Evolutionary conservation across 2,329 filamentous ascomycete species (phyloP).

Genomic region (Chaetothyriales sp.): DNA sequence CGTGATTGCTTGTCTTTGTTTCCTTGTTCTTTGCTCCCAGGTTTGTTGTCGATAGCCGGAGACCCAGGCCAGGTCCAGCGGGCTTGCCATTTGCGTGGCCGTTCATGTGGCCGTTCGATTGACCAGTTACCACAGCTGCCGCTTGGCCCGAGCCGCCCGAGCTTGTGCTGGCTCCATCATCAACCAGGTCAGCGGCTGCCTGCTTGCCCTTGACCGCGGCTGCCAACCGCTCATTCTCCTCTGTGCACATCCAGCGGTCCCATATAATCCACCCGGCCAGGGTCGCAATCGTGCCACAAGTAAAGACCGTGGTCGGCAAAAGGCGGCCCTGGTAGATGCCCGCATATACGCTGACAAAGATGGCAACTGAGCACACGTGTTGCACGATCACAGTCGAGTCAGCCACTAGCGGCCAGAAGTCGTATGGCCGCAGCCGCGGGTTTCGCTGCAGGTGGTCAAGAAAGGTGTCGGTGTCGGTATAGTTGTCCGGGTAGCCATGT

Average conservation of each 20-base stretch:
- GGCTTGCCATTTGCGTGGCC: constrained; percentile 17
- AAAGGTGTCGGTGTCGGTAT: constrained; percentile 92
- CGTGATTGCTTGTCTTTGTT: constrained; percentile 25
- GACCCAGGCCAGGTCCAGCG: constrained; percentile 28
- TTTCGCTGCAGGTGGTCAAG: constrained; percentile 92
- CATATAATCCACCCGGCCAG: constrained; percentile 79
- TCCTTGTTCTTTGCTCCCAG: constrained; percentile 19
- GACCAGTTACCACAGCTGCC: constrained; percentile 18
- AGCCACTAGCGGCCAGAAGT: constrained; percentile 92
- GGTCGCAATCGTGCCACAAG: constrained; percentile 68
- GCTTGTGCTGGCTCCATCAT: constrained; percentile 27
- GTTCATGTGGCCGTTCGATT: constrained; percentile 22
- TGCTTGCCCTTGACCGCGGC: constrained; percentile 19
- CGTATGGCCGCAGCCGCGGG: constrained; percentile 81
- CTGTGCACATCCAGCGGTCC: constrained; percentile 68
- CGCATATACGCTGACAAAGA: constrained; percentile 88
- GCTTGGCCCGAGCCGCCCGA: constrained; percentile 24
- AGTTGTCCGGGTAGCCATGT: constrained; percentile 77
- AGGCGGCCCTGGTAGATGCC: constrained; percentile 76
- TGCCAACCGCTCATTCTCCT: constrained; percentile 32
- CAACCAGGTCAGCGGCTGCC: constrained; percentile 5
- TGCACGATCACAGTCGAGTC: constrained; percentile 95
- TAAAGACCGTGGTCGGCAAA: constrained; percentile 78
- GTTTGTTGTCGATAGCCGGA: constrained; percentile 26
- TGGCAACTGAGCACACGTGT: constrained; percentile 84